A percentile compares a stretch with the other conserved stretches of the same genome.
These are phyloP conservation scores for Wakefieldia striispora DNA, from an alignment of 768 basidiomycete genomes.

Conservation along the genomic window DNA sequence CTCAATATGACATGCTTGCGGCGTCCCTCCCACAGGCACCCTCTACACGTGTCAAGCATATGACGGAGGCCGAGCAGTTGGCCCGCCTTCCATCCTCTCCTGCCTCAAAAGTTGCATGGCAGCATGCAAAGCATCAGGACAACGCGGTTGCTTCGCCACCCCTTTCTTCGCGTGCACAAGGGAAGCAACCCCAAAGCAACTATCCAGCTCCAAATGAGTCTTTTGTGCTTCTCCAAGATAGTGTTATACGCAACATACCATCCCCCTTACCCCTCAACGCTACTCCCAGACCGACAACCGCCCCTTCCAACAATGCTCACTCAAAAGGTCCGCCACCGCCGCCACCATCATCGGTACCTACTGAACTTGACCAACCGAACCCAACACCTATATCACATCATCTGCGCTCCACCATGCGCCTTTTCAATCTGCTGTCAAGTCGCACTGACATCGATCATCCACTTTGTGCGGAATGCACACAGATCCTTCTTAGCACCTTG, in stretches of 20 bases:
- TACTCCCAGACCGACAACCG: slow-evolving; percentile 41
- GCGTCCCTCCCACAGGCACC: slow-evolving; percentile 61
- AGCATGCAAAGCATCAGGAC: slow-evolving; percentile 47
- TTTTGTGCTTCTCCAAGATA: slow-evolving; percentile 88
- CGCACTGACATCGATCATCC: slow-evolving; percentile 88
- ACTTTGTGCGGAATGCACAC: slow-evolving; percentile 92
- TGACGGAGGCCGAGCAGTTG: slow-evolving; percentile 45
- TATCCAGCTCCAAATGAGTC: slow-evolving; percentile 74
- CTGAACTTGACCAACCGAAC: slow-evolving; percentile 53
- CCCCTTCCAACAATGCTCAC: slow-evolving; percentile 33
- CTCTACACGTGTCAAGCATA: slow-evolving; percentile 35
- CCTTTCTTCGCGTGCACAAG: slow-evolving; percentile 55
- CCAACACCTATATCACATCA: slow-evolving; percentile 78
- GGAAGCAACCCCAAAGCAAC: slow-evolving; percentile 57
- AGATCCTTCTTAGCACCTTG: slow-evolving; percentile 70
- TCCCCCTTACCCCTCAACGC: slow-evolving; percentile 44
- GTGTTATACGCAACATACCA: slow-evolving; percentile 70
- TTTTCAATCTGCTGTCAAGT: slow-evolving; percentile 76
- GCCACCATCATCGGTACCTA: slow-evolving; percentile 27
- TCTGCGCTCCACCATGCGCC: slow-evolving; percentile 67
- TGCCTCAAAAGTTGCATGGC: slow-evolving; percentile 62
- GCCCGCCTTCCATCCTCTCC: slow-evolving; percentile 47
- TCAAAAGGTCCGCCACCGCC: slow-evolving; percentile 26
- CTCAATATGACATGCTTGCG: slow-evolving; percentile 84
- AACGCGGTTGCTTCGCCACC: slow-evolving; percentile 33